Conservation (phyloP, 208 protist genomes). For the Wallacemonas collosoma region DNA sequence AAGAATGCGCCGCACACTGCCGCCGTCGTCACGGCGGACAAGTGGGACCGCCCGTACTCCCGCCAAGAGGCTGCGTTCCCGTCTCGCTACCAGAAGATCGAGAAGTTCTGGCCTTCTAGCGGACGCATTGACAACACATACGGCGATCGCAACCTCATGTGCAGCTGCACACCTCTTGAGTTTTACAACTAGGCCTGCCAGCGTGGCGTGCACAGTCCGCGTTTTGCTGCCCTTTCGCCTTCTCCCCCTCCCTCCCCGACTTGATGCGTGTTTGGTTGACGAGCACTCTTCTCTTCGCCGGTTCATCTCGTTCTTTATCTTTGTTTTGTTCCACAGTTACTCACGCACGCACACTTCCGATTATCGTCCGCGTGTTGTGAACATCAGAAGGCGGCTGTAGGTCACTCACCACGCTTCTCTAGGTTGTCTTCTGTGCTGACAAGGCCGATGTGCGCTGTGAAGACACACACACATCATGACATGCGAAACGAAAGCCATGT, state of each 20-base stretch:
- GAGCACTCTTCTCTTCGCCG: too few relatives aligned
- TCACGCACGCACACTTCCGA: background rate
- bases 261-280: constrained; percentile 7
- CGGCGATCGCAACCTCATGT: constrained; percentile 96
- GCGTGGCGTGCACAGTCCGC: too few relatives aligned
- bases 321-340: constrained; percentile 12
- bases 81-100: constrained; percentile 49
- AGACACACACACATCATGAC: background rate
- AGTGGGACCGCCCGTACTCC: constrained; percentile 95
- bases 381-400: too few relatives aligned
- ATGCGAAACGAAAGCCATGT: background rate
- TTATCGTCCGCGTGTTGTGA: too few relatives aligned
- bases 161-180: constrained; percentile 83
- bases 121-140: constrained; percentile 95
- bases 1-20: constrained; percentile 97
- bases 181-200: constrained; percentile 52
- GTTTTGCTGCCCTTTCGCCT: background rate
- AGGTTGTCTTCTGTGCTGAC: constrained; percentile 16
- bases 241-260: background rate
- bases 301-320: constrained; percentile 1
- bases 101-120: constrained; percentile 97
- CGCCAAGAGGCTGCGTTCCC: constrained; percentile 96
- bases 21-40: constrained; percentile 67
- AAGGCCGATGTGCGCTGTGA: too few relatives aligned
- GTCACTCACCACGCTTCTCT: background rate